Evolutionary conservation across 768 basidiomycete genomes (phyloP), one percentile per base, ranked within the genome.

Genomic region (Leccinellum rugosiceps): DNA sequence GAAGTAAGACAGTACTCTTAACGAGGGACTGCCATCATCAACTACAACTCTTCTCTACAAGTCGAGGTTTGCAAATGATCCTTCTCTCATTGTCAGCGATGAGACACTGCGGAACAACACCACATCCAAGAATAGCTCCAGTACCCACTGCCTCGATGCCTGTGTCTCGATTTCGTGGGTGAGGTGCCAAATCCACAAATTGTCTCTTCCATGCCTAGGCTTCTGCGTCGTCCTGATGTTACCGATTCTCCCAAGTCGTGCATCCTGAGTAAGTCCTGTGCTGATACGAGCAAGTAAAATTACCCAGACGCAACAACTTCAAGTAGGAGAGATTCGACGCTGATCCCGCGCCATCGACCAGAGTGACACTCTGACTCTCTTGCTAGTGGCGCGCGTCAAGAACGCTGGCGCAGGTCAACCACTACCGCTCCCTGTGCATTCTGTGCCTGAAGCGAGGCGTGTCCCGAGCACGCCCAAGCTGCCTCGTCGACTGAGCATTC

Each of bases 401-500:
- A 6, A 17, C 28, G 1, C 57, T n/a, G 47, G 15, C 23, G 47
- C 45, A 35, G 34, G 34, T 35, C n/a, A n/a, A 38, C 35, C 35
- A n/a, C 35, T 17, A 19, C 38, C n/a, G 3, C 56, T 43, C 3
- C 26, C 52, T 3, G 58, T 60, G 21, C 19, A 53, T 6, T 35
- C 25, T 10, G 38, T 35, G 2, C 38, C 46, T 5, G 53, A 58
- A 14, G 44, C 51, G 32, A 68, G 56, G 56, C 64, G 55, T 5
- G 41, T 52, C 6, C 59, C 66, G 32, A 70, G 63, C 48, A 21
- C 59, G 41, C 71, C 68, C 14, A 68, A 47, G 56, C 30, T 71
- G 15, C 69, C 66, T 1, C 71, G 66, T 41, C 61, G 65, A 23
- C 56, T 71, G 28, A 71, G 71, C 45, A 71, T 72, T 21, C 69